Percentiles rank a stretch among this genome's conserved stretches.
Conservation (phyloP, 176 grass and related monocot genomes). For the Hyparrhenia diplandra region DNA sequence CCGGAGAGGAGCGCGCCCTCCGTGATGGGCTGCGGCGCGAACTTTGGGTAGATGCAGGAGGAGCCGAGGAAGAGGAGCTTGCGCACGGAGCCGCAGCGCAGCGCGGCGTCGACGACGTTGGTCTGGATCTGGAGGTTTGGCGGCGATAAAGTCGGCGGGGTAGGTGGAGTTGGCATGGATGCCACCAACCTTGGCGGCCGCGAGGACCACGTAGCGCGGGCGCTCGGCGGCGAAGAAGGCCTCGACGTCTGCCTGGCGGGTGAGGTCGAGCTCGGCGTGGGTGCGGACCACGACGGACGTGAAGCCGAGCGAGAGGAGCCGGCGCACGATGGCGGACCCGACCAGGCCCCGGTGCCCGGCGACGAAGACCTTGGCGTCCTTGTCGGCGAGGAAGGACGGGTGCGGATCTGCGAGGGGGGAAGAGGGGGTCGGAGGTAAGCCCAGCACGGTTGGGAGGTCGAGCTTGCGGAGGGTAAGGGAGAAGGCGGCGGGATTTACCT, state of each 20-base stretch:
- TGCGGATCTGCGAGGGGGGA: slow-evolving; percentile 22
- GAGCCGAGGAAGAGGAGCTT: slow-evolving; percentile 88
- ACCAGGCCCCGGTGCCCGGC: slow-evolving; percentile 71
- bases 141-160: slow-evolving; percentile 70
- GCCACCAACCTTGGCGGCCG: slow-evolving; percentile 83
- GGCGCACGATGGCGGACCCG: slow-evolving; percentile 57
- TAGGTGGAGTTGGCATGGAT: slow-evolving; percentile 82
- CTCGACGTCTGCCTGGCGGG: slow-evolving; percentile 57
- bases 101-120: slow-evolving; percentile 71
- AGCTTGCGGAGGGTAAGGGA: too few relatives aligned
- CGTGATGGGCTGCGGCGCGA: slow-evolving; percentile 74
- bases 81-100: slow-evolving; percentile 53
- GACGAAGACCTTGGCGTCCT: slow-evolving; percentile 62
- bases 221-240: slow-evolving; percentile 65
- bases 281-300: slow-evolving; percentile 56
- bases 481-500: background rate
- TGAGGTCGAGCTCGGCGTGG: slow-evolving; percentile 69
- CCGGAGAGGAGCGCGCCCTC: slow-evolving; percentile 62
- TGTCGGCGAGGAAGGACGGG: slow-evolving; percentile 58
- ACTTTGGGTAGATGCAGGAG: slow-evolving; percentile 89
- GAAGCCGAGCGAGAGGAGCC: slow-evolving; percentile 53
- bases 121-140: slow-evolving; percentile 94
- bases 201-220: slow-evolving; percentile 66
- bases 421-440: background rate
- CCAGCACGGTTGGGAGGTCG: too few relatives aligned